phyloP scores from a whole-genome alignment of 2,329 filamentous ascomycete species.

The Aspergillus sp. region DNA sequence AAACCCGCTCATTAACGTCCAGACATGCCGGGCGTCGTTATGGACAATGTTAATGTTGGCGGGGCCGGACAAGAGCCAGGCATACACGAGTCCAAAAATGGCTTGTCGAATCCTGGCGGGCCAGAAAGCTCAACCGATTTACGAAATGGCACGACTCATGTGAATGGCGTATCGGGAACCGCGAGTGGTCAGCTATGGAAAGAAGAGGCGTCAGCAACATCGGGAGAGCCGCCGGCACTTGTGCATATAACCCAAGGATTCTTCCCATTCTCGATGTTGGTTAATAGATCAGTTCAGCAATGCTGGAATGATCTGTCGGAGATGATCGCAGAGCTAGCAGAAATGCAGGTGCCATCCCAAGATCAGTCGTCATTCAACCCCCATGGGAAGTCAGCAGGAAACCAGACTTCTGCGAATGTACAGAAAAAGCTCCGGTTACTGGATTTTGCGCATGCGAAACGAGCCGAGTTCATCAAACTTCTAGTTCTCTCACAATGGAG shows the following conservation, averaged over 20 bases:
- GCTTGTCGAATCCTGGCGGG: constrained; percentile 14
- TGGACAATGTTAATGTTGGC: constrained; percentile 31
- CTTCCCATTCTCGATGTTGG: constrained; percentile 65
- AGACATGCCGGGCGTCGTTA: constrained; percentile 39
- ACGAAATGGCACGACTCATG: constrained; percentile 18
- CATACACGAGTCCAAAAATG: constrained; percentile 20
- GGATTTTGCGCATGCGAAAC: constrained; percentile 69
- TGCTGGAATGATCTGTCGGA: constrained; percentile 72
- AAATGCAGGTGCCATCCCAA: constrained; percentile 55
- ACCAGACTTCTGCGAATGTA: constrained; percentile 52
- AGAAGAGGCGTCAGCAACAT: constrained; percentile 1
- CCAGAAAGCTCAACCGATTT: constrained; percentile 8
- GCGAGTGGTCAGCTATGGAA: constrained; percentile 6
- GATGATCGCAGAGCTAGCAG: constrained; percentile 62
- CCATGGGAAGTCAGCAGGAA: constrained; percentile 26
- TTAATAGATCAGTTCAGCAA: constrained; percentile 73
- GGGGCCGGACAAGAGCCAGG: constrained; percentile 18
- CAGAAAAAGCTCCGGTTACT: constrained; percentile 70
- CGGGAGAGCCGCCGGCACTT: constrained; percentile 43
- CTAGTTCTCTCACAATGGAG: constrained; percentile 89
- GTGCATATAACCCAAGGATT: constrained; percentile 69
- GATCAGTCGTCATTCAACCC: constrained; percentile 12
- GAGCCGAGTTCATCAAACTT: constrained; percentile 87
- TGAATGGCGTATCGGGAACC: constrained; percentile 22
- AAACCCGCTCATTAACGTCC: constrained; percentile 8